Percentiles rank a stretch among this genome's conserved stretches.
phyloP scores from a whole-genome alignment of 2,329 filamentous ascomycete genomes.

The Talaromyces rugulosus region DNA sequence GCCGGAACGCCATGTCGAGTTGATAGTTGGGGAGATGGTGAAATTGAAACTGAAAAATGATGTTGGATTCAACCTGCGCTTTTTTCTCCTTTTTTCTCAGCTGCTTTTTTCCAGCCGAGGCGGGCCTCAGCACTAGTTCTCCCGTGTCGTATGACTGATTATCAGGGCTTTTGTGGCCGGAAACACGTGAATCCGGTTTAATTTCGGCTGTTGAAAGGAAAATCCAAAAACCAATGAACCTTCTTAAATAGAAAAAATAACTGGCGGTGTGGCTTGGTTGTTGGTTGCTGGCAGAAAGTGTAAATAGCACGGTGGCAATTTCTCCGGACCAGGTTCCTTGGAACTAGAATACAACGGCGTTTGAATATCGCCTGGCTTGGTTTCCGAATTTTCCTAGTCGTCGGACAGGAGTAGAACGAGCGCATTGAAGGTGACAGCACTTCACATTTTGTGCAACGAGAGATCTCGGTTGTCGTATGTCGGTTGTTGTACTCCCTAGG shows the following conservation, averaged over 20 bases:
- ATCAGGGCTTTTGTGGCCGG: neutral
- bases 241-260: neutral
- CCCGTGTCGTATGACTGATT: neutral
- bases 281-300: neutral
- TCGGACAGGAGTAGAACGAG: no score
- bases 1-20: conserved; percentile 2
- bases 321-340: neutral
- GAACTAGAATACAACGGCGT: neutral
- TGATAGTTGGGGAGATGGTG: neutral
- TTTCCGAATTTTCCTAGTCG: no score
- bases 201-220: neutral
- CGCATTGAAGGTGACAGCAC: neutral
- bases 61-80: neutral
- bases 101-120: neutral
- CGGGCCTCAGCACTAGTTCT: neutral
- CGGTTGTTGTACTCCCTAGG: neutral
- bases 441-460: neutral
- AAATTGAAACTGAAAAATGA: neutral
- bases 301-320: neutral
- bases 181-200: neutral
- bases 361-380: neutral
- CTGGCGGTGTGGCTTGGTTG: neutral
- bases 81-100: neutral
- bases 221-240: neutral
- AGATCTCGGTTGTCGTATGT: neutral